These are phyloP conservation scores for Cydonia oblonga DNA, from an alignment of 331 rosid genomes.

Conservation along the genomic window DNA sequence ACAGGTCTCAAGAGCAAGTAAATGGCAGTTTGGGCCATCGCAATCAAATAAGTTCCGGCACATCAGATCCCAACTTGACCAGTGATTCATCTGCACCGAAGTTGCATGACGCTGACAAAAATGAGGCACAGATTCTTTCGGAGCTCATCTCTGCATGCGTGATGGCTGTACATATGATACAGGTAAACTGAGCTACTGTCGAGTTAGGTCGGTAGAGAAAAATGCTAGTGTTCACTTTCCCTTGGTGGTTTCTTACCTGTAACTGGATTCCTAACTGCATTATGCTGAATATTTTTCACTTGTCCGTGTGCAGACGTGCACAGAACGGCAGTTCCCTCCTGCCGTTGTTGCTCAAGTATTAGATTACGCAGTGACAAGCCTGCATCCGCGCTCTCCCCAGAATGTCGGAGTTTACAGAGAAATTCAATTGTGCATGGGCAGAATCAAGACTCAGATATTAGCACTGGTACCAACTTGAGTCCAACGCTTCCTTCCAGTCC, in stretches of 20 bases:
- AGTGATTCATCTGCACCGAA: slow-evolving; percentile 28
- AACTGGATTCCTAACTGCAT: not conserved
- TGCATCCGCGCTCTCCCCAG: slow-evolving; percentile 48
- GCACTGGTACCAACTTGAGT: slow-evolving; percentile 59
- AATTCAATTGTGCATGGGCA: slow-evolving; percentile 68
- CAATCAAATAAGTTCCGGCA: slow-evolving; percentile 19
- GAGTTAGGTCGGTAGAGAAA: not conserved
- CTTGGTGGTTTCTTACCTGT: not conserved
- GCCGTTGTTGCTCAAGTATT: slow-evolving; percentile 62
- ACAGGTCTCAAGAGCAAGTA: slow-evolving; percentile 40
- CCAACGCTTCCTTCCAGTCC: not conserved
- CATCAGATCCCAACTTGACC: slow-evolving; percentile 20
- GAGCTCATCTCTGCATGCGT: slow-evolving; percentile 65
- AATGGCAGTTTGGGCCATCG: slow-evolving; percentile 28
- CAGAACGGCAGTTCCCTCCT: slow-evolving; percentile 61
- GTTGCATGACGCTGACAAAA: slow-evolving; percentile 29
- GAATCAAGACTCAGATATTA: slow-evolving; percentile 67
- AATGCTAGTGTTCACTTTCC: not conserved
- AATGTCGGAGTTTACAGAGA: slow-evolving; percentile 66
- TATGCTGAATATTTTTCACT: not conserved
- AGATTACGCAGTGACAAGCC: slow-evolving; percentile 55
- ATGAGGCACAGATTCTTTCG: slow-evolving; percentile 45
- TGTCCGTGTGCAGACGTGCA: slow-evolving; percentile 45
- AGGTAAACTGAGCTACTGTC: slow-evolving; percentile 30
- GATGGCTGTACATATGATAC: slow-evolving; percentile 59